Percentiles rank a stretch among this genome's conserved stretches.
Evolutionary conservation across 768 basidiomycete species (phyloP).

Genomic region (Hygrocybe coccinea): DNA sequence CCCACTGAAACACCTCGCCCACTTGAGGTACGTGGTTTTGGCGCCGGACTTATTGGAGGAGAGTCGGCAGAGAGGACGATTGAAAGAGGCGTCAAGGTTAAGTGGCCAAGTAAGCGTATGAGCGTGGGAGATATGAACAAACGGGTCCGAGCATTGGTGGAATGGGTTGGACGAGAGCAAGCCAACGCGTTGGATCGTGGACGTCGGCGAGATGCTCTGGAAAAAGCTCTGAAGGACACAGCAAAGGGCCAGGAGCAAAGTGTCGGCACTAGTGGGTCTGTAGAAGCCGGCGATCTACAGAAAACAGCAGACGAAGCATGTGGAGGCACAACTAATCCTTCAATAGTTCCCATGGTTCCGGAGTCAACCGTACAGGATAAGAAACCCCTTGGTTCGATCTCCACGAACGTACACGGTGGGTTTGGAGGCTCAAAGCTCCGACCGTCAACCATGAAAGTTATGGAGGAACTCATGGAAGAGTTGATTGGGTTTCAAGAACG

Average conservation of each 20-base stretch:
- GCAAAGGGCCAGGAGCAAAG: conserved; percentile 3
- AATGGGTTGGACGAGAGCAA: conserved; percentile 91
- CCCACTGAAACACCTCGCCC: conserved; percentile 73
- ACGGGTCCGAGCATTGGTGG: conserved; percentile 81
- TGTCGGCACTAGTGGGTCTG: background rate
- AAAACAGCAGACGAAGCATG: background rate
- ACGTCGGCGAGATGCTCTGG: conserved; percentile 63
- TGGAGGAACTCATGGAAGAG: conserved; percentile 91
- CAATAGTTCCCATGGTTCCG: background rate
- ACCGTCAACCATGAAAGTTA: conserved; percentile 64
- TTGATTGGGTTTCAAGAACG: conserved; percentile 83
- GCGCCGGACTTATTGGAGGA: conserved; percentile 33
- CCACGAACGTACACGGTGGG: background rate
- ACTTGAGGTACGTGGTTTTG: conserved; percentile 53
- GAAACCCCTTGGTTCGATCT: background rate
- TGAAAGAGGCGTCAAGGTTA: conserved; percentile 80
- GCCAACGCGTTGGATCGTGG: conserved; percentile 68
- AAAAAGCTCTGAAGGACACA: conserved; percentile 45
- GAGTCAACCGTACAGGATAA: background rate
- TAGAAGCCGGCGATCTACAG: background rate
- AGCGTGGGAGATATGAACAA: conserved; percentile 98
- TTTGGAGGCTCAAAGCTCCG: conserved; percentile 1
- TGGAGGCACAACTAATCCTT: background rate
- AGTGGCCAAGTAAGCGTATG: conserved; percentile 91
- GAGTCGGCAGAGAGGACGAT: conserved; percentile 57